Conservation (phyloP, 306 rosid genomes). For the Pyrus pyrifolia region DNA sequence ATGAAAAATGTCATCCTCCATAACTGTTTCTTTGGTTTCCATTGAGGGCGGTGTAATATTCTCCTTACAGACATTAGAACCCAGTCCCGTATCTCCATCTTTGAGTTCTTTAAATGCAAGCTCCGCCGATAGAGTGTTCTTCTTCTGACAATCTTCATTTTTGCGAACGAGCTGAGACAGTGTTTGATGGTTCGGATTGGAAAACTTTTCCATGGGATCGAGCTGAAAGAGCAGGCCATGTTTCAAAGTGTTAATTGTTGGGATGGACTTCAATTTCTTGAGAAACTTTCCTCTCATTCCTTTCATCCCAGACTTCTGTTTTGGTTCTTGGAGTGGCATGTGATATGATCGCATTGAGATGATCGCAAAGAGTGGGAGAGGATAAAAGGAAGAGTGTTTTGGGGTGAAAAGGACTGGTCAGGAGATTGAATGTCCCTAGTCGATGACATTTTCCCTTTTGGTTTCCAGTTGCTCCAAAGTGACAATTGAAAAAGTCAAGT, state of each 20-base stretch:
- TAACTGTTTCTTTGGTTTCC: constrained; percentile 18
- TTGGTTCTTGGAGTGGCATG: constrained; percentile 25
- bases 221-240: constrained; percentile 51
- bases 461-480: constrained; percentile 36
- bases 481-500: constrained; percentile 33
- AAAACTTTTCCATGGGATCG: constrained; percentile 35
- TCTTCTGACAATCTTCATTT: constrained; percentile 21
- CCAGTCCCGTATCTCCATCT: constrained; percentile 32
- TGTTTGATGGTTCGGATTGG: constrained; percentile 29
- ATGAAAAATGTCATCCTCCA: background rate
- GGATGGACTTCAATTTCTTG: constrained; percentile 55
- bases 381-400: constrained; percentile 16
- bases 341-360: constrained; percentile 15
- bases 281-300: constrained; percentile 52
- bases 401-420: constrained; percentile 31
- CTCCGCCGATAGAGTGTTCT: background rate
- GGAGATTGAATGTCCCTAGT: constrained; percentile 24
- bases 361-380: constrained; percentile 10
- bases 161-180: constrained; percentile 25
- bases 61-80: constrained; percentile 20
- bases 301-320: constrained; percentile 23
- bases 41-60: constrained; percentile 21
- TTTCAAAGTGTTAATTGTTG: constrained; percentile 42
- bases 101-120: background rate
- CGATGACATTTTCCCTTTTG: constrained; percentile 26